Evolutionary conservation across 2,329 filamentous ascomycete genomes (phyloP), one percentile per base, ranked within the genome.

Genomic region (Cladophialophora exuberans): DNA sequence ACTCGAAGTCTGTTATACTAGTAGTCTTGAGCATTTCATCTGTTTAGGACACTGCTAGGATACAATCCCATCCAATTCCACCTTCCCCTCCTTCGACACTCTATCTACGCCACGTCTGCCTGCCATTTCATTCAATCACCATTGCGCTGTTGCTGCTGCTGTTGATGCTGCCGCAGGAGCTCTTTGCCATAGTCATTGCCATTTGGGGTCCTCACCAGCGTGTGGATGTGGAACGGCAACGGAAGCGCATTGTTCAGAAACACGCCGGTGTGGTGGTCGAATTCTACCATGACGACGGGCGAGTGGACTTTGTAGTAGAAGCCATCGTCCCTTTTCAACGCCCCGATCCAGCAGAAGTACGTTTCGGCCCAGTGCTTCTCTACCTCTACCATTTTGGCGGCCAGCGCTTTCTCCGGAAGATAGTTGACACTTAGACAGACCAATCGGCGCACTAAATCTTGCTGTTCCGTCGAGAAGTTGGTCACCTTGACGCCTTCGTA

Each of bases 261-360:
- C 0, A 92, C 88, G 0, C 88, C 87, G 0, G 83, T 88, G 68
- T 91, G 88, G 65, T 90, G 87, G 64, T 91, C 89, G 64, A 92
- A 88, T 75, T 92, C 88, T 44, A 86, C 74, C 1, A 91, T 73
- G 0, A 89, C 75, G 0, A 91, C 87, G 0, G 88, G 87, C 59
- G 83, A 89, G 69, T 92, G 88, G 2, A 92, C 79, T 15, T 42
- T 31, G 42, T 46, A 57, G 23, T 57, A 49, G 43, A 57, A 57
- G 0, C 18, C 35, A 48, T 57, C 54, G 2, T 49, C 48, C 11
- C 35, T 9, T 13, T 2, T 43, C 11, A 42, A 45, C 2, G 9
- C 18, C 1, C 54, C 54, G 20, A 57, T 57, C 87, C 88, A 92
- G 66, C 80, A 82, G 66, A 89, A 92, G 65, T 88, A 88, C 4